These are phyloP conservation scores for Alternaria ethzedia DNA, from an alignment of 2,329 filamentous ascomycete species.

Conservation along the genomic window DNA sequence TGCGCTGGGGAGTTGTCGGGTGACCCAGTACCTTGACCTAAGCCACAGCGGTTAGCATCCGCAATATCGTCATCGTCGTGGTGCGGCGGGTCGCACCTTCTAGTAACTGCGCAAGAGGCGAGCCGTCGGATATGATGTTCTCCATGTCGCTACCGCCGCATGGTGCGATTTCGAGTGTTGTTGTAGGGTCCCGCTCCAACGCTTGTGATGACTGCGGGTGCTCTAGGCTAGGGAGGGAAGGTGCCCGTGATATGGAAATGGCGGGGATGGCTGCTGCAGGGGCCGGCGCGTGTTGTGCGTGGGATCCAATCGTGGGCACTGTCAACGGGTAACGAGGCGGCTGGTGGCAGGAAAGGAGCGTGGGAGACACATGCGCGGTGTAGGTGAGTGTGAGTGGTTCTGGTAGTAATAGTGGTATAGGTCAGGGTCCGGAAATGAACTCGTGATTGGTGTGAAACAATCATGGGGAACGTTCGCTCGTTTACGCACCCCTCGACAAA, in stretches of 20 bases:
- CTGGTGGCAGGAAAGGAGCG: constrained; percentile 1
- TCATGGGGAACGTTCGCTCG: neutral
- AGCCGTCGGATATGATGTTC: constrained; percentile 83
- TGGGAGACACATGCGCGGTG: constrained; percentile 3
- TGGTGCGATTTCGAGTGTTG: constrained; percentile 28
- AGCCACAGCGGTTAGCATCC: constrained; percentile 26
- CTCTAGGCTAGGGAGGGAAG: constrained; percentile 11
- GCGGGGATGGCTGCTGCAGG: constrained; percentile 6
- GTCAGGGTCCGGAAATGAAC: constrained; percentile 24
- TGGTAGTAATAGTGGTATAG: neutral
- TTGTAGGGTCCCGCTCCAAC: constrained; percentile 21
- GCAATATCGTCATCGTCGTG: constrained; percentile 1
- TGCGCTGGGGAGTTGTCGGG: constrained; percentile 27
- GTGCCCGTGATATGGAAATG: constrained; percentile 12
- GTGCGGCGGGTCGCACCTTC: constrained; percentile 61
- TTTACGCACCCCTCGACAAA: neutral
- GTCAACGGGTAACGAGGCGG: neutral
- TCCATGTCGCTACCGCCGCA: constrained; percentile 68
- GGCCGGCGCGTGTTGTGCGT: constrained; percentile 11
- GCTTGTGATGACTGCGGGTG: constrained; percentile 10
- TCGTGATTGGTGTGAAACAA: neutral
- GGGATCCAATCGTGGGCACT: constrained; percentile 11
- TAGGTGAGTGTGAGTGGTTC: constrained; percentile 14
- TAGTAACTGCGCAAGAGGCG: constrained; percentile 86
- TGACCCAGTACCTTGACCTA: constrained; percentile 44